Evolutionary conservation across 169 alveolate species (phyloP).

Genomic region (Perkinsus chesapeaki): DNA sequence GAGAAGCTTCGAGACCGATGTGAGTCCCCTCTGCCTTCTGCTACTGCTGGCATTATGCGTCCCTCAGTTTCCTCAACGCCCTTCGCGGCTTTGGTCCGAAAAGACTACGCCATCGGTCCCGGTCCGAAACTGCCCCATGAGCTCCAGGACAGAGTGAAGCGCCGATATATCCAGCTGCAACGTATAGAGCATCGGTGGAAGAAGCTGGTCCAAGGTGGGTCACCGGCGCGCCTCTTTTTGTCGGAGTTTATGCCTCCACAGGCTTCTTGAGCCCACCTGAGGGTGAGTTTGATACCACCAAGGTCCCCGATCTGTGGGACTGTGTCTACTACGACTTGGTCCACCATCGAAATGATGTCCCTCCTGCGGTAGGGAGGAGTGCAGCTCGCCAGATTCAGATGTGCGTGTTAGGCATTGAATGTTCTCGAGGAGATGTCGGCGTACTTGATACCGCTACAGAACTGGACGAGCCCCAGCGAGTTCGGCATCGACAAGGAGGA

Average conservation of each 20-base stretch:
- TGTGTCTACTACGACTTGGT: constrained; percentile 65
- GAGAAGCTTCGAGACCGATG: background rate
- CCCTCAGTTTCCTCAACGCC: background rate
- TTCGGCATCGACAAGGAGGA: constrained; percentile 63
- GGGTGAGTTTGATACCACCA: constrained; percentile 53
- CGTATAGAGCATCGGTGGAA: background rate
- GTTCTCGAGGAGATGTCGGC: constrained; percentile 38
- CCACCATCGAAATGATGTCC: constrained; percentile 46
- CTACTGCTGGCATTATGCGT: background rate
- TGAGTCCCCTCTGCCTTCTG: background rate
- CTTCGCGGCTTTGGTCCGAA: background rate
- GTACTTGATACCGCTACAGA: constrained; percentile 49
- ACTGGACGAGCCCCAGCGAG: constrained; percentile 53
- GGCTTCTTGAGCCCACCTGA: background rate
- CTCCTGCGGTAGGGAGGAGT: background rate
- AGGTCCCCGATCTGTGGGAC: constrained; percentile 69
- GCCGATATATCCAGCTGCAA: background rate
- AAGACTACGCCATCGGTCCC: background rate
- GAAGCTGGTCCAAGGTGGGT: background rate
- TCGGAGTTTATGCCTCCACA: background rate
- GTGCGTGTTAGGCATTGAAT: constrained; percentile 52
- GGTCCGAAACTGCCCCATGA: background rate
- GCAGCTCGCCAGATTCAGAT: constrained; percentile 14
- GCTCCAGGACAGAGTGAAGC: background rate
- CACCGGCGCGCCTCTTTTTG: background rate